Evolutionary conservation across 2,329 filamentous ascomycete species (phyloP), one percentile per base, ranked within the genome.

Genomic region (Byssothecium circinans): DNA sequence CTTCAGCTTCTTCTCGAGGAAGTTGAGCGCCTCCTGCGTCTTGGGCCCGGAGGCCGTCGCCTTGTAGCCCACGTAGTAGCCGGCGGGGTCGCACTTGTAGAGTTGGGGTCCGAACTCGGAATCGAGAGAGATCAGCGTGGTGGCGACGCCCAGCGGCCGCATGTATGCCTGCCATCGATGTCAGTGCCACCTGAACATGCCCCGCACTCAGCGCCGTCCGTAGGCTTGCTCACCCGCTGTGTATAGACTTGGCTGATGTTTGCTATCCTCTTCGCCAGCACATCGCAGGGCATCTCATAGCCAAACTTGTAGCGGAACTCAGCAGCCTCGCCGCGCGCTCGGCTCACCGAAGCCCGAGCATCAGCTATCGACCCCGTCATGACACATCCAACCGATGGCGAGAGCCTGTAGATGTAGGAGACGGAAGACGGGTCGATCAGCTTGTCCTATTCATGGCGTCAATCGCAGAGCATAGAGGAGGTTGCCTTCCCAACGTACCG

Each of bases 171-270:
- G 64, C 45, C 40, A 45, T 32, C 51, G 22, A 34, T 49, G 65
- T 75, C 64, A 75, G 69, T 50, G 49, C n/a, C n/a, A n/a, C n/a
- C n/a, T n/a, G n/a, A n/a, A n/a, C n/a, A n/a, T n/a, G n/a, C n/a
- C n/a, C n/a, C n/a, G n/a, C n/a, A n/a, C n/a, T n/a, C n/a, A n/a
- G n/a, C 17, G 45, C 45, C 41, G 35, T 43, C 8, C 36, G 23
- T 27, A 51, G 52, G 45, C 33, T 47, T 54, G 56, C 81, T 72
- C 77, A 97, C 94, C 74, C 91, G 81, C 78, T 99, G 94, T 62
- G 94, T 99, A 76, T 97, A 99, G 58, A 99, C 94, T 76, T 99
- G 94, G 75, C 90, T 96, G 79, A 99, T 96, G 77, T 99, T 99
- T 71, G 94, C 94, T 75, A 99, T 79, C 70, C 94, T 84, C 83